These are phyloP conservation scores for Aegilops bicornis DNA, from an alignment of 176 grass and related monocot genomes.

Conservation along the genomic window DNA sequence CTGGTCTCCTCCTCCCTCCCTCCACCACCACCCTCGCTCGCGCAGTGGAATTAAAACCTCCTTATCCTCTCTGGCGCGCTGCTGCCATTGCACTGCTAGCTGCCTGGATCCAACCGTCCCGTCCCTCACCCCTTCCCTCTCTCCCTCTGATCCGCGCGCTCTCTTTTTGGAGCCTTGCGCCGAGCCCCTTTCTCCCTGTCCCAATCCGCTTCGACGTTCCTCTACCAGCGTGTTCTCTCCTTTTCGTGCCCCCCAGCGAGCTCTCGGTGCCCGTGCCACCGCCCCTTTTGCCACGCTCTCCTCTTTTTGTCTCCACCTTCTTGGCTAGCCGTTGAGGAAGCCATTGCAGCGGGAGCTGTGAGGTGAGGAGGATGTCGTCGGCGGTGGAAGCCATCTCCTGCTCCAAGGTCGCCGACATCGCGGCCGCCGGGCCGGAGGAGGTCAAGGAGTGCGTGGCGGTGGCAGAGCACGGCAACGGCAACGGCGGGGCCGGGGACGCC, in stretches of 20 bases:
- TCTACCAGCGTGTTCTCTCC: constrained; percentile 9
- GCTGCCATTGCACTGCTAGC: constrained; percentile 34
- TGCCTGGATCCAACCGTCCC: constrained; percentile 49
- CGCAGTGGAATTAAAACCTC: constrained; percentile 38
- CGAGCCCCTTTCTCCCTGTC: constrained; percentile 26
- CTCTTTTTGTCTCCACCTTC: constrained; percentile 17
- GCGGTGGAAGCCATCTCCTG: constrained; percentile 70
- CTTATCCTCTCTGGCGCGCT: constrained; percentile 35
- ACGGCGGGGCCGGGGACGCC: background rate
- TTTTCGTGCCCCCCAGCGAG: constrained; percentile 26
- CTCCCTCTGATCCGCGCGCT: background rate
- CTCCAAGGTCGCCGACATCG: constrained; percentile 44
- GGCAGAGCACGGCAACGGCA: constrained; percentile 13
- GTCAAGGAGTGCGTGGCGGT: constrained; percentile 15
- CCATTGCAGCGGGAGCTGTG: background rate
- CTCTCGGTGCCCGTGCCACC: constrained; percentile 34
- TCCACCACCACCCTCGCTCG: background rate
- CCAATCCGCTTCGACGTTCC: constrained; percentile 24
- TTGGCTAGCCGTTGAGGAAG: constrained; percentile 16
- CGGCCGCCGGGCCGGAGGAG: constrained; percentile 31
- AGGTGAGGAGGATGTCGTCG: constrained; percentile 60
- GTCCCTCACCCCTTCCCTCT: background rate
- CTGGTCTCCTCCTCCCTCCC: background rate
- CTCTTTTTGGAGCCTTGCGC: constrained; percentile 51
- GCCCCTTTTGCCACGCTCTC: constrained; percentile 17